These are phyloP conservation scores for Zoysia pacifica DNA, from an alignment of 176 grass and related monocot species.

Conservation along the genomic window DNA sequence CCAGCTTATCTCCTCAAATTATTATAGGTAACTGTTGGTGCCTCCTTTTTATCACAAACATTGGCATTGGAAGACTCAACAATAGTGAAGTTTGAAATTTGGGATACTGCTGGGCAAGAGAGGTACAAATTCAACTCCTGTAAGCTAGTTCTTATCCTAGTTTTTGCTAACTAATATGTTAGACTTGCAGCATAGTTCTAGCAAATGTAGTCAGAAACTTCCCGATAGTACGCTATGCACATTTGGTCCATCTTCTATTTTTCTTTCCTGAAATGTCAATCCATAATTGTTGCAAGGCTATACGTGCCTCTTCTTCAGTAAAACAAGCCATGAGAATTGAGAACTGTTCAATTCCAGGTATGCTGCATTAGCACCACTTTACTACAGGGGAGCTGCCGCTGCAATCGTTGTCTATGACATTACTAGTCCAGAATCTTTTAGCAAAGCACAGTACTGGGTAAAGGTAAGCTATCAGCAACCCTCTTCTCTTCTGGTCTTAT, in stretches of 20 bases:
- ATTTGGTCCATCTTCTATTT: neutral
- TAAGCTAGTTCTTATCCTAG: neutral
- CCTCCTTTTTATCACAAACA: conserved; percentile 96
- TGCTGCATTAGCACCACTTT: conserved; percentile 93
- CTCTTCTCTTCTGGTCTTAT: conserved; percentile 16
- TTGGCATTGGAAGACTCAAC: conserved; percentile 87
- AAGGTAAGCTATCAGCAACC: conserved; percentile 54
- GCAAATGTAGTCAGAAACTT: neutral
- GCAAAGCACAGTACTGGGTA: conserved; percentile 97
- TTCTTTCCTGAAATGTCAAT: neutral
- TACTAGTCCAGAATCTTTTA: conserved; percentile 93
- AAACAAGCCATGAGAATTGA: conserved; percentile 13
- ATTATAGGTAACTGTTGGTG: conserved; percentile 84
- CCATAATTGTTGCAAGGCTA: neutral
- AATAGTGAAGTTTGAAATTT: conserved; percentile 95
- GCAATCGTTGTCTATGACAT: conserved; percentile 95
- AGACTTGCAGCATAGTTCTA: neutral
- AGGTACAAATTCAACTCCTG: conserved; percentile 49
- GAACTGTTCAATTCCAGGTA: conserved; percentile 54
- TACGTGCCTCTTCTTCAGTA: neutral
- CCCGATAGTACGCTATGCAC: conserved; percentile 1
- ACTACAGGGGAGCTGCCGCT: conserved; percentile 92
- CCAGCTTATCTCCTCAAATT: conserved; percentile 39
- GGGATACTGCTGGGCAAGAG: conserved; percentile 97
- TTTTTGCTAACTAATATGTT: neutral